Conservation (phyloP, 1,139 yeast genomes). For the Petasospora fabianii region DNA sequence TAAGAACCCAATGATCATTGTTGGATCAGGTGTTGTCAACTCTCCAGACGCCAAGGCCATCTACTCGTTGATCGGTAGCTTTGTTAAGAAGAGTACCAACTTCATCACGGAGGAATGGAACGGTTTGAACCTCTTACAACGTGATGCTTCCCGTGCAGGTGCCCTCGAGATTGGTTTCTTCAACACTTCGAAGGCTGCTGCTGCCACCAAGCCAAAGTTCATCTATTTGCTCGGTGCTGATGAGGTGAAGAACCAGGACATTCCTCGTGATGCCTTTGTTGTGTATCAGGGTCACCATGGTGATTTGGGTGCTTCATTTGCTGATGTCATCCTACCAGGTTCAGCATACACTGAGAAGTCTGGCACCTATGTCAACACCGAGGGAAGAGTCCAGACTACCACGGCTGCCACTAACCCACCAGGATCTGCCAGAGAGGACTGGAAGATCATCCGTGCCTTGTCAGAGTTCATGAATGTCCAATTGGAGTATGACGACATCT, state of each 20-base stretch:
- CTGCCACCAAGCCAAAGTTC: slow-evolving; percentile 62
- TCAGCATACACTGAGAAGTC: slow-evolving; percentile 87
- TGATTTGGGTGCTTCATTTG: slow-evolving; percentile 83
- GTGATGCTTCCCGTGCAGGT: slow-evolving; percentile 84
- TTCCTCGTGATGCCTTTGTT: slow-evolving; percentile 84
- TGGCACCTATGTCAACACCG: slow-evolving; percentile 87
- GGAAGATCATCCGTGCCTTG: slow-evolving; percentile 84
- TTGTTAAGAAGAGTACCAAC: slow-evolving; percentile 51
- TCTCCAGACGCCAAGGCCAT: slow-evolving; percentile 62
- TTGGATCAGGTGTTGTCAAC: slow-evolving; percentile 80
- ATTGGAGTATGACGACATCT: slow-evolving; percentile 74
- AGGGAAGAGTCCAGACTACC: slow-evolving; percentile 83
- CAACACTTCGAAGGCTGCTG: slow-evolving; percentile 39
- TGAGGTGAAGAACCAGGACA: slow-evolving; percentile 64
- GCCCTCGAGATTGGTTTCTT: slow-evolving; percentile 84
- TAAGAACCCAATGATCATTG: slow-evolving; percentile 71
- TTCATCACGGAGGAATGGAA: slow-evolving; percentile 77
- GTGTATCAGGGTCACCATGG: slow-evolving; percentile 94
- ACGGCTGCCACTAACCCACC: slow-evolving; percentile 92
- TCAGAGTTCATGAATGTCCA: slow-evolving; percentile 71
- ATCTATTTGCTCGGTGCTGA: slow-evolving; percentile 84
- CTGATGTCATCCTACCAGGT: slow-evolving; percentile 85
- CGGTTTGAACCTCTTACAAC: slow-evolving; percentile 76
- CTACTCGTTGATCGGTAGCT: slow-evolving; percentile 59
- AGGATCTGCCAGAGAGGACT: slow-evolving; percentile 88